Percentiles rank a stretch among this genome's conserved stretches.
These are phyloP conservation scores for Erodium trifolium DNA, from an alignment of 441 rosid genomes.

Conservation along the genomic window DNA sequence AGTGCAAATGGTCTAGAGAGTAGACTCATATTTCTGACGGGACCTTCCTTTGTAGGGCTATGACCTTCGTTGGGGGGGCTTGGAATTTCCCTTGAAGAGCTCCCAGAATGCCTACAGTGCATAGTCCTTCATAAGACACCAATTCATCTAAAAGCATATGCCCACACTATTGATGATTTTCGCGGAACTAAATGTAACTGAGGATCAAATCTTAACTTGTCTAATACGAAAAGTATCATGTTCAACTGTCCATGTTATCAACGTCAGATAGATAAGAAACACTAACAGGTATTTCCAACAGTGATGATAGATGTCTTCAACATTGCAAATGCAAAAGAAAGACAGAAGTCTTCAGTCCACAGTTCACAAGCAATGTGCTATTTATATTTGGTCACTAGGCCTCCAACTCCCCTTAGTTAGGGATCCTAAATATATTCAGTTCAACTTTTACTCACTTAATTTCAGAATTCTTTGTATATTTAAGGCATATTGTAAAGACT, in stretches of 20 bases:
- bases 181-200: not conserved
- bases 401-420: not conserved
- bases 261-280: too few relatives aligned
- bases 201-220: conserved; percentile 1
- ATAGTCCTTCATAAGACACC: not conserved
- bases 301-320: too few relatives aligned
- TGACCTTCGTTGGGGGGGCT: conserved; percentile 22
- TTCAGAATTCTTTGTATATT: not conserved
- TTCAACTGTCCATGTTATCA: not conserved
- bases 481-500: not conserved
- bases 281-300: too few relatives aligned
- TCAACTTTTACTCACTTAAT: not conserved
- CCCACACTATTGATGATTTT: not conserved
- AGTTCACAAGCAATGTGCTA: not conserved
- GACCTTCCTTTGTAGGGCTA: conserved; percentile 38
- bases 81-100: conserved; percentile 23
- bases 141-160: not conserved
- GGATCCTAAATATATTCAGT: not conserved
- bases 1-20: conserved; percentile 86
- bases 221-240: not conserved
- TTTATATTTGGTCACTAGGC: not conserved
- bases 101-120: conserved; percentile 23
- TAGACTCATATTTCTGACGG: conserved; percentile 62
- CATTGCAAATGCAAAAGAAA: not conserved
- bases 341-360: not conserved